Percentiles rank a stretch among this genome's conserved stretches.
phyloP scores from a whole-genome alignment of 768 basidiomycete genomes.

The Chalciporus piperatus region DNA sequence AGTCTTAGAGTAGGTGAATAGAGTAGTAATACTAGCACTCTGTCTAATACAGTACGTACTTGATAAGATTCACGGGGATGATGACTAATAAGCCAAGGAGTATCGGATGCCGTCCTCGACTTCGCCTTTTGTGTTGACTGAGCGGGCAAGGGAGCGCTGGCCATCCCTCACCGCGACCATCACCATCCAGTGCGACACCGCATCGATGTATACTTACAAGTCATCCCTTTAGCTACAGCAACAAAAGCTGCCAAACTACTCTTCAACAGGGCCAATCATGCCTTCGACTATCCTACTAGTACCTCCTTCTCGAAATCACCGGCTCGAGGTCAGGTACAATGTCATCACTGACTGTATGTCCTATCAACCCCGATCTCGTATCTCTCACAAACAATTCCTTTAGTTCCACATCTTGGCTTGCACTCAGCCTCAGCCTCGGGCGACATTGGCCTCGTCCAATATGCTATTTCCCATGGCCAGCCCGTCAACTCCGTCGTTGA shows the following conservation, averaged over 20 bases:
- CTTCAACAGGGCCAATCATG: not conserved
- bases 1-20: no score
- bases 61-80: no score
- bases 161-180: not conserved
- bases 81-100: constrained; percentile 19
- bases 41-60: no score
- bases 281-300: constrained; percentile 32
- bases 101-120: no score
- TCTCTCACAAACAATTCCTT: not conserved
- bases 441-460: constrained; percentile 89
- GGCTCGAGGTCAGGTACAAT: constrained; percentile 49
- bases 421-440: constrained; percentile 80
- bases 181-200: constrained; percentile 12
- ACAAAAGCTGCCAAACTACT: no score
- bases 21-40: no score
- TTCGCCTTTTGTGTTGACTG: no score
- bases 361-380: not conserved
- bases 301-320: constrained; percentile 35
- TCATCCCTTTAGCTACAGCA: constrained; percentile 1
- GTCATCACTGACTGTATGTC: constrained; percentile 51
- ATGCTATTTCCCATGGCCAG: constrained; percentile 90
- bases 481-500: constrained; percentile 95
- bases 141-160: not conserved
- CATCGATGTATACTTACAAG: not conserved
- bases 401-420: constrained; percentile 74